phyloP scores from a whole-genome alignment of 768 basidiomycete species.

The Nidularia sp. region DNA sequence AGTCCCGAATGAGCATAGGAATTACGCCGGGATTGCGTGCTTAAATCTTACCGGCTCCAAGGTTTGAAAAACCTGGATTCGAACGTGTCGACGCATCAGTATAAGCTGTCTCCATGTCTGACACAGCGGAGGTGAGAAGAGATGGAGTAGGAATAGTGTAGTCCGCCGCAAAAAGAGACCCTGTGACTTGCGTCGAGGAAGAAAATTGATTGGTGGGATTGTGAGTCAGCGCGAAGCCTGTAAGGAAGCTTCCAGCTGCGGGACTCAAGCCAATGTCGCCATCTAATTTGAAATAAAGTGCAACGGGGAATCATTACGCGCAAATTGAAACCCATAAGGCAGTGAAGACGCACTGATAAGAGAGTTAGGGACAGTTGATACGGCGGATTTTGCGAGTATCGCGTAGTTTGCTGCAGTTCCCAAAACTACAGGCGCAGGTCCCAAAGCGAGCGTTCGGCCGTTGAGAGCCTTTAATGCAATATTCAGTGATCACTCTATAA shows the following conservation, averaged over 20 bases:
- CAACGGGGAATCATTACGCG: not conserved
- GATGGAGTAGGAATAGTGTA: slow-evolving; percentile 14
- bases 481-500: too few relatives aligned
- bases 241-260: slow-evolving; percentile 10
- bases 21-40: not conserved
- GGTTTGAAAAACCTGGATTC: slow-evolving; percentile 11
- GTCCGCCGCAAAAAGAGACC: slow-evolving; percentile 13
- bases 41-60: slow-evolving; percentile 8
- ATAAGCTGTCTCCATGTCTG: slow-evolving; percentile 16
- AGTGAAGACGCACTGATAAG: slow-evolving; percentile 3
- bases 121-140: slow-evolving; percentile 11
- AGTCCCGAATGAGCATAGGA: not conserved
- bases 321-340: not conserved
- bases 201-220: slow-evolving; percentile 10
- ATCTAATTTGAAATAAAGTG: not conserved
- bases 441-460: not conserved
- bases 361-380: slow-evolving; percentile 11
- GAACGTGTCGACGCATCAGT: slow-evolving; percentile 10
- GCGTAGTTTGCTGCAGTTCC: slow-evolving; percentile 7
- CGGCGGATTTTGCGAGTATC: slow-evolving; percentile 7
- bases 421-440: slow-evolving; percentile 7
- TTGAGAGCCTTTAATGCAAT: too few relatives aligned
- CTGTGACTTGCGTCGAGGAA: slow-evolving; percentile 14
- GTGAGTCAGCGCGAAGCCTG: slow-evolving; percentile 15
- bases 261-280: slow-evolving; percentile 16